Base-by-base conservation (phyloP, 2,329 filamentous ascomycete species). In the Nemania serpens region DNA sequence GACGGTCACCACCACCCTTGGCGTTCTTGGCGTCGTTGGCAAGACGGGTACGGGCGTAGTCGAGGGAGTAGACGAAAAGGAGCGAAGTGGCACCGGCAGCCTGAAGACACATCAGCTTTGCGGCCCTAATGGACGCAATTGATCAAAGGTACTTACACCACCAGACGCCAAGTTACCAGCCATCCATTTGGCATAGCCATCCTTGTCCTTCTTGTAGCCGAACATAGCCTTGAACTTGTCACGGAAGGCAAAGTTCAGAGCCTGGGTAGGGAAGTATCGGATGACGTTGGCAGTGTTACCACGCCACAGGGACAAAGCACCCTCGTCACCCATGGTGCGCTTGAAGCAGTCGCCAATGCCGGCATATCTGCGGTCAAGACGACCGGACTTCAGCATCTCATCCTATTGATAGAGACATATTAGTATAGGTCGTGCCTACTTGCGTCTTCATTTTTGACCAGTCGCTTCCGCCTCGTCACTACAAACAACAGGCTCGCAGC, bases 191-290 rank as follows among this genome's bases (percentile, higher is more conserved):
- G 83, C 86, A 83, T 99, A 99, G 77, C 95, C 95, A 81, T 99
- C 95, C 84, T 89, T 90, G 69, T 99, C 95, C 91, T 98, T 98
- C 93, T 98, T 99, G 93, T 92, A 99, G 79, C 92, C 91, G 90
- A 99, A 99, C 93, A 99, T 96, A 79, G 90, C 87, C 93, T 99
- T 99, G 93, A 97, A 99, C 89, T 96, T 97, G 84, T 99, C 95
- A 83, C 95, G 95, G 95, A 99, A 99, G 81, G 95, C 95, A 79
- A 99, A 99, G 93, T 99, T 99, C 81, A 99, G 87, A 76, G 95
- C 95, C 89, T 99, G 95, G 81, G 95, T 99, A 75, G 95, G 95
- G 92, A 99, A 99, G 88, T 99, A 99, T 91, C 95, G 95, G 88
- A 99, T 97, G 83, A 99, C 95, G 90, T 99, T 99, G 92, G 95